Evolutionary conservation across 805 yeast species (phyloP).

Genomic region (Barnettozyma vustinii): DNA sequence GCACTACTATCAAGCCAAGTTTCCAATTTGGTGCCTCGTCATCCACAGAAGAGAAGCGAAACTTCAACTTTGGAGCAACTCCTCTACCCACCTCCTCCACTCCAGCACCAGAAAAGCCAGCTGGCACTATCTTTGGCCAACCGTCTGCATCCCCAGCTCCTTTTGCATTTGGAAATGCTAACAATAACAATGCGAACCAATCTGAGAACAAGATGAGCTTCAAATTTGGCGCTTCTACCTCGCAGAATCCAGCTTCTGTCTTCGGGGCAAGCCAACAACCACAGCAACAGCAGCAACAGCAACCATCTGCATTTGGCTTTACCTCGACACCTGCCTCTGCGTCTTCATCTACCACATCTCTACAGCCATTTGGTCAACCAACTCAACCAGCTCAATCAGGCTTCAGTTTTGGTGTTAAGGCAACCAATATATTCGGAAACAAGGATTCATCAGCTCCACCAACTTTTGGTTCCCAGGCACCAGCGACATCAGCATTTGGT

Average conservation of each 20-base stretch:
- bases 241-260: conserved; percentile 9
- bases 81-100: background rate
- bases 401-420: conserved; percentile 14
- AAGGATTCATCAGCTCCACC: background rate
- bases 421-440: conserved; percentile 5
- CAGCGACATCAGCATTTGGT: background rate
- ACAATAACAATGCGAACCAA: background rate
- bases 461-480: conserved; percentile 3
- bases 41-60: background rate
- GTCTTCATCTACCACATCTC: conserved; percentile 11
- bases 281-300: background rate
- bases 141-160: conserved; percentile 6
- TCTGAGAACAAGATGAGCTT: conserved; percentile 8
- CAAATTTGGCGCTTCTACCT: conserved; percentile 15
- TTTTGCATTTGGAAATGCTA: conserved; percentile 1
- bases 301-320: conserved; percentile 16
- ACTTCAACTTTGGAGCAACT: conserved; percentile 4
- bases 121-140: background rate
- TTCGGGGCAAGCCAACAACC: conserved; percentile 9
- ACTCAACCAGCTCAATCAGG: conserved; percentile 14
- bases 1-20: background rate
- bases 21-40: conserved; percentile 3
- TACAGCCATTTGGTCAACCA: conserved; percentile 13
- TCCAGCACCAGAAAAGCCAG: background rate
- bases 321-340: conserved; percentile 19